Percentiles rank a stretch among this genome's conserved stretches.
These are phyloP conservation scores for Darksidea phi DNA, from an alignment of 495 filamentous ascomycete genomes.

Conservation along the genomic window DNA sequence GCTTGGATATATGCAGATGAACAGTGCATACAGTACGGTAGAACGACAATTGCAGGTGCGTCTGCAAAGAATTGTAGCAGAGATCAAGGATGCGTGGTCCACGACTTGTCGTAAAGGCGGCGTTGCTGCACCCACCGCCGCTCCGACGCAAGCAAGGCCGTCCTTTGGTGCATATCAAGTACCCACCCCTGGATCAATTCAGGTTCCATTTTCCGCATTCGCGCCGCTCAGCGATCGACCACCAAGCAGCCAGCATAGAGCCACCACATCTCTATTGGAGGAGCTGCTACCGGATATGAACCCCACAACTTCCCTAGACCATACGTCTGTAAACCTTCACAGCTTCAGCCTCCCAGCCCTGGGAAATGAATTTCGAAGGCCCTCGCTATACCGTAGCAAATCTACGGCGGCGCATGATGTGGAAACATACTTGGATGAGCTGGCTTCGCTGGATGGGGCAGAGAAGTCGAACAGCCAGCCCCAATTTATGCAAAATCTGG, in stretches of 20 bases:
- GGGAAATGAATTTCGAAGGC: neutral
- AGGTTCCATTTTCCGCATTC: slow-evolving; percentile 5
- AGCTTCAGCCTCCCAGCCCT: slow-evolving; percentile 1
- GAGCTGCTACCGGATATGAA: slow-evolving; percentile 29
- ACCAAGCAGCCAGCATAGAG: neutral
- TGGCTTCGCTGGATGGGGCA: slow-evolving; percentile 36
- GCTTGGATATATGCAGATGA: slow-evolving; percentile 1
- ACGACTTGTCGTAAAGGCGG: neutral
- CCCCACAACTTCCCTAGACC: neutral
- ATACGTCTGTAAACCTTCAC: neutral
- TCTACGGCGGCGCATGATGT: slow-evolving; percentile 17
- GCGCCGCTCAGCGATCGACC: neutral
- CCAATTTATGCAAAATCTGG: slow-evolving; percentile 44
- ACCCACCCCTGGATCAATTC: slow-evolving; percentile 24
- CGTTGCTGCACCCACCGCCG: neutral
- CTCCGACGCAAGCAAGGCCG: neutral
- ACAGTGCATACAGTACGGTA: neutral
- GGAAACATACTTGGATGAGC: slow-evolving; percentile 37
- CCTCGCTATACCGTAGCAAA: slow-evolving; percentile 7
- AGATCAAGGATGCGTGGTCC: slow-evolving; percentile 8
- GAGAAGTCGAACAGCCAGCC: slow-evolving; percentile 32
- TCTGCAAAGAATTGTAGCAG: slow-evolving; percentile 4
- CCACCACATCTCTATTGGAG: slow-evolving; percentile 16
- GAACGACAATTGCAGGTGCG: slow-evolving; percentile 1
- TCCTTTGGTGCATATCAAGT: slow-evolving; percentile 13